Evolutionary conservation across 2,329 filamentous ascomycete genomes (phyloP).

Genomic region (Aspergillus melleus): DNA sequence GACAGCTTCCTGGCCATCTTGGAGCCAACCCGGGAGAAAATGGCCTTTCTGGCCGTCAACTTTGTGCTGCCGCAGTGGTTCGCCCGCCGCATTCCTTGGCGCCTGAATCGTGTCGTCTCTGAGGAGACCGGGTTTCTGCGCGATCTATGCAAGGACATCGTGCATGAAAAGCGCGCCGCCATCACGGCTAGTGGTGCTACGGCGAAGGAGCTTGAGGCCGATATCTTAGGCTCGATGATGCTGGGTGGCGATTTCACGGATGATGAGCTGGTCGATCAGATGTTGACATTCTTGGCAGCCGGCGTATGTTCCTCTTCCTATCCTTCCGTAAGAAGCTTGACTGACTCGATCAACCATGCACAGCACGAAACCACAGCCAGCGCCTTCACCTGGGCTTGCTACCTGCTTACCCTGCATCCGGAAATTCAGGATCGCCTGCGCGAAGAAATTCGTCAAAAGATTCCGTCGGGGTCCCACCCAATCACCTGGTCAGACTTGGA

Average conservation of each 20-base stretch:
- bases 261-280: conserved; percentile 42
- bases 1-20: conserved; percentile 55
- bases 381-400: conserved; percentile 56
- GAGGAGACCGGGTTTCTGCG: conserved; percentile 34
- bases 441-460: conserved; percentile 49
- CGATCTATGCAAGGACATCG: conserved; percentile 35
- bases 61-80: conserved; percentile 54
- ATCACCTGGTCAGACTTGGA: conserved; percentile 54
- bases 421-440: conserved; percentile 51
- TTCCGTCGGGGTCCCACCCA: conserved; percentile 40
- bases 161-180: conserved; percentile 32
- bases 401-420: conserved; percentile 53
- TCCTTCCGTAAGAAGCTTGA: not conserved
- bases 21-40: conserved; percentile 45
- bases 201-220: conserved; percentile 35
- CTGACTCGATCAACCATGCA: not conserved
- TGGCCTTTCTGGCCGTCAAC: conserved; percentile 45
- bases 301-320: conserved; percentile 25
- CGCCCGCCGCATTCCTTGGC: conserved; percentile 47
- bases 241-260: conserved; percentile 39
- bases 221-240: conserved; percentile 43
- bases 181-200: conserved; percentile 36
- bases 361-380: conserved; percentile 58
- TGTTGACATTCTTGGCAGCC: conserved; percentile 45
- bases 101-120: conserved; percentile 31